phyloP scores from a whole-genome alignment of 306 rosid species.

The Cucurbita maxima region DNA sequence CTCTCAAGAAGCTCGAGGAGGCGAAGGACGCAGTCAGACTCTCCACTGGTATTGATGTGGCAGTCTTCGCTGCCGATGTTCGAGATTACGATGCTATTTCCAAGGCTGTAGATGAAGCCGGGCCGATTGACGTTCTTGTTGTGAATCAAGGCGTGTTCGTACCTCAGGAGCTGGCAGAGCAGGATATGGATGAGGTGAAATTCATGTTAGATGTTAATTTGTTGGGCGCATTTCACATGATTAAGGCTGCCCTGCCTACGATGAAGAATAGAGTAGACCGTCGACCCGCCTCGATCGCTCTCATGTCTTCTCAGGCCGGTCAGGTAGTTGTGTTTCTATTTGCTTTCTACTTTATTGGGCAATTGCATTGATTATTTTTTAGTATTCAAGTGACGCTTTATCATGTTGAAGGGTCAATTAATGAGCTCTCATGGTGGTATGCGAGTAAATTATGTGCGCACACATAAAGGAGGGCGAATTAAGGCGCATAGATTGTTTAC shows the following conservation, averaged over 20 bases:
- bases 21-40: conserved; percentile 40
- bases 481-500: not conserved
- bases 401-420: not conserved
- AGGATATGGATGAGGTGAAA: conserved; percentile 58
- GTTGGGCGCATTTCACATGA: conserved; percentile 56
- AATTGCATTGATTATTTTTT: not conserved
- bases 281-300: conserved; percentile 57
- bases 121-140: conserved; percentile 53
- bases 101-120: conserved; percentile 50
- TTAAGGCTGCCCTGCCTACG: conserved; percentile 67
- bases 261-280: conserved; percentile 44
- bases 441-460: not conserved
- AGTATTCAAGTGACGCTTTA: not conserved
- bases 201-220: conserved; percentile 73
- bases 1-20: conserved; percentile 47
- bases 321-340: conserved; percentile 31
- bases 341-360: not conserved
- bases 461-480: not conserved
- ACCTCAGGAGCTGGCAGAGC: conserved; percentile 58
- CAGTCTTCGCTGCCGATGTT: conserved; percentile 54
- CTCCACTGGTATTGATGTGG: conserved; percentile 60
- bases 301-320: conserved; percentile 89
- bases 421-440: not conserved
- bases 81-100: conserved; percentile 50
- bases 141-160: conserved; percentile 72